Conservation (phyloP, 495 filamentous ascomycete species). For the Annulohypoxylon stygium region DNA sequence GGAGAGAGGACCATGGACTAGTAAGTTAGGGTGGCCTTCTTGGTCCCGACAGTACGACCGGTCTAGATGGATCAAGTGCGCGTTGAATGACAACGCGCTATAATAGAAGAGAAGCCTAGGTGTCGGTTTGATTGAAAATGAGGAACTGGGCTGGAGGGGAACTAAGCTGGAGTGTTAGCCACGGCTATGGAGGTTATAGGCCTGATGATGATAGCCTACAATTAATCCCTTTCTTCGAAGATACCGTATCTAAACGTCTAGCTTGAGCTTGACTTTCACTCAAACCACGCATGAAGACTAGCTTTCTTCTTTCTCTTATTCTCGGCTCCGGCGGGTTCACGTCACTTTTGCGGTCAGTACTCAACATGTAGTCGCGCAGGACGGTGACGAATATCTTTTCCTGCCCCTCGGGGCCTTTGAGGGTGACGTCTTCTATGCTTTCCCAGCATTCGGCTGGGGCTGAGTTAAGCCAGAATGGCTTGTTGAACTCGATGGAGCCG, state of each 20-base stretch:
- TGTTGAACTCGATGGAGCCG: slow-evolving; percentile 62
- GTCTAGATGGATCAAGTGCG: slow-evolving; percentile 88
- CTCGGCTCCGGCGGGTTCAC: slow-evolving; percentile 6
- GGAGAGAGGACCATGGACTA: slow-evolving; percentile 91
- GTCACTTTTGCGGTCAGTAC: background rate
- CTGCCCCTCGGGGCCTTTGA: slow-evolving; percentile 39
- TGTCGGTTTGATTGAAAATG: slow-evolving; percentile 71
- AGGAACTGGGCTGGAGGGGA: slow-evolving; percentile 64
- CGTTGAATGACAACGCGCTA: slow-evolving; percentile 87
- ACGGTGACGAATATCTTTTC: slow-evolving; percentile 62
- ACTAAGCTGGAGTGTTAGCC: slow-evolving; percentile 48
- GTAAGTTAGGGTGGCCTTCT: slow-evolving; percentile 79
- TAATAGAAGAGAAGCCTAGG: slow-evolving; percentile 82
- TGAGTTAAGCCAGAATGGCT: slow-evolving; percentile 61
- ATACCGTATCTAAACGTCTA: slow-evolving; percentile 14
- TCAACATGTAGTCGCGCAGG: slow-evolving; percentile 50
- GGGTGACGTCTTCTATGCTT: slow-evolving; percentile 69
- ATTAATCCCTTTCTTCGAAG: slow-evolving; percentile 31
- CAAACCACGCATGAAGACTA: slow-evolving; percentile 57
- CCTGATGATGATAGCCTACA: slow-evolving; percentile 33
- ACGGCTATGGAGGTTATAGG: slow-evolving; percentile 21
- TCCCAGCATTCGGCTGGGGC: slow-evolving; percentile 71
- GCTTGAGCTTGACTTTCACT: slow-evolving; percentile 21
- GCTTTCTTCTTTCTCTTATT: slow-evolving; percentile 54
- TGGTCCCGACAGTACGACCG: slow-evolving; percentile 72